Evolutionary conservation across 345 rosid genomes (phyloP).

Genomic region (Syzygium grande): DNA sequence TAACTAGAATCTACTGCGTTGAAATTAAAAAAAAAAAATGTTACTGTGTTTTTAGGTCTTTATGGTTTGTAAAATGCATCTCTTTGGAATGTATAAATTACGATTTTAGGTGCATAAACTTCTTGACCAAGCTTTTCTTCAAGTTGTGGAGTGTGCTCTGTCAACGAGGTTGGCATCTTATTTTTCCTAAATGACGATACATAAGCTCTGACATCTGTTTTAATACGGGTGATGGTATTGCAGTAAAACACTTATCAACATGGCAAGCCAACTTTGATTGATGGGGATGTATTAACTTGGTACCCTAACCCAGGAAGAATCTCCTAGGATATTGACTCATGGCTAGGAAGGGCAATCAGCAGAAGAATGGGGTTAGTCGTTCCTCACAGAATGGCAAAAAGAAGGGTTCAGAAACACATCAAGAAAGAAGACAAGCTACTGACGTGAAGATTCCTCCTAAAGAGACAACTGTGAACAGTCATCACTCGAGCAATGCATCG

Average conservation of each 20-base stretch:
- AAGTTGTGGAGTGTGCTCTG: not conserved
- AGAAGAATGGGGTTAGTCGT: conserved; percentile 60
- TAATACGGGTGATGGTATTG: not conserved
- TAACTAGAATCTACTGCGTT: not conserved
- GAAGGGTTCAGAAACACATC: conserved; percentile 36
- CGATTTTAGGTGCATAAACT: not conserved
- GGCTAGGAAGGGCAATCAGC: conserved; percentile 87
- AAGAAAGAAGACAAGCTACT: conserved; percentile 27
- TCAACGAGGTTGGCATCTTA: not conserved
- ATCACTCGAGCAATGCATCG: conserved; percentile 19
- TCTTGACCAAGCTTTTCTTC: not conserved
- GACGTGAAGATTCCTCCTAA: conserved; percentile 30
- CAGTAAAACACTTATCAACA: not conserved
- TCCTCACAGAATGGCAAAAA: conserved; percentile 36
- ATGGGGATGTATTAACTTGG: not conserved
- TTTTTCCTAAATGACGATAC: not conserved
- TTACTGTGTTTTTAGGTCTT: not conserved
- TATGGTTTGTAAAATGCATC: not conserved
- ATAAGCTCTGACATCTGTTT: not conserved
- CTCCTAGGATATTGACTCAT: conserved; percentile 16
- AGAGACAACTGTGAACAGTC: conserved; percentile 37
- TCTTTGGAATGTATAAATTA: not conserved
- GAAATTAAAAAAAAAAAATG: not conserved
- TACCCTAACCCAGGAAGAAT: not conserved
- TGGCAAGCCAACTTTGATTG: not conserved